Conservation (phyloP, 345 rosid species). For the Linum tenue region DNA sequence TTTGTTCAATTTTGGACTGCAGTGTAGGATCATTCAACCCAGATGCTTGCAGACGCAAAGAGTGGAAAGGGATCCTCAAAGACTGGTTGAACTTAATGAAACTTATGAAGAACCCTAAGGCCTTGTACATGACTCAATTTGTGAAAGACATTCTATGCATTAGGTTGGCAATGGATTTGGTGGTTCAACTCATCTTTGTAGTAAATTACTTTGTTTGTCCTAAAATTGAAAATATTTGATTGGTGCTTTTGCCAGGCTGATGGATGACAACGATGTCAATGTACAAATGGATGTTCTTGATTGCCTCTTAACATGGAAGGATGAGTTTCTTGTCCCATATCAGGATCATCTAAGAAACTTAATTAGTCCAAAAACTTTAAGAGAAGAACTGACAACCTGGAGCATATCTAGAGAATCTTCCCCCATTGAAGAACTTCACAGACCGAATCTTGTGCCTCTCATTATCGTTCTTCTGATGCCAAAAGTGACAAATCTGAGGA, state of each 20-base stretch:
- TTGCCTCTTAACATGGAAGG: slow-evolving; percentile 71
- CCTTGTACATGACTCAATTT: slow-evolving; percentile 48
- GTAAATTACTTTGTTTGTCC: slow-evolving; percentile 5
- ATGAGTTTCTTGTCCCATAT: slow-evolving; percentile 61
- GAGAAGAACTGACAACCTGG: slow-evolving; percentile 88
- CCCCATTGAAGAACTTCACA: slow-evolving; percentile 53
- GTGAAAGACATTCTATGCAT: slow-evolving; percentile 59
- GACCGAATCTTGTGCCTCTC: slow-evolving; percentile 48
- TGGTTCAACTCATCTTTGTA: not conserved
- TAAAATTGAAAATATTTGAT: slow-evolving; percentile 6
- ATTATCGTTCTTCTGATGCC: slow-evolving; percentile 66
- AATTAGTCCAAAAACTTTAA: slow-evolving; percentile 54
- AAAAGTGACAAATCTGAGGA: slow-evolving; percentile 77
- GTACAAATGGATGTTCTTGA: slow-evolving; percentile 72
- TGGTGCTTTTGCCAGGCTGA: slow-evolving; percentile 44
- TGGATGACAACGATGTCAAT: slow-evolving; percentile 83
- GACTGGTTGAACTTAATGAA: slow-evolving; percentile 81
- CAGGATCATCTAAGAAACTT: slow-evolving; percentile 65
- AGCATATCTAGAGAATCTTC: slow-evolving; percentile 53
- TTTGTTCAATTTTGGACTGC: slow-evolving; percentile 20
- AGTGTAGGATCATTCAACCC: slow-evolving; percentile 55
- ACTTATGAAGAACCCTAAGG: slow-evolving; percentile 55
- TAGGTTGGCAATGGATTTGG: slow-evolving; percentile 39
- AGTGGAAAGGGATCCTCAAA: slow-evolving; percentile 65
- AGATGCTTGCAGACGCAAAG: slow-evolving; percentile 54